Evolutionary conservation across 805 yeast genomes (phyloP).

Genomic region (Wickerhamiella brachini): DNA sequence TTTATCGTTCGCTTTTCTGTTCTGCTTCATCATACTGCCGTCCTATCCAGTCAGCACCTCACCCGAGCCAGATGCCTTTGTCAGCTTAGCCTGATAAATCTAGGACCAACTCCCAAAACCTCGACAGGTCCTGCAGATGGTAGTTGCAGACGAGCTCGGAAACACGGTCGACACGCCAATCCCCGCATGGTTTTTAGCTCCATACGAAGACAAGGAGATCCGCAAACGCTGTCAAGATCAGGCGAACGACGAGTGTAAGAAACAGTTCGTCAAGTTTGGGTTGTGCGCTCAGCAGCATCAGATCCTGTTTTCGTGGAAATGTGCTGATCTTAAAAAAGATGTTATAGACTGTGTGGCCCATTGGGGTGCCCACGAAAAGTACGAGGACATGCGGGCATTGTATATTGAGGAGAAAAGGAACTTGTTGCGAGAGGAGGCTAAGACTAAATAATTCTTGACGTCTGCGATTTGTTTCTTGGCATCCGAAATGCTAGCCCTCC

Average conservation of each 20-base stretch:
- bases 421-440: conserved; percentile 13
- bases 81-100: too few relatives aligned
- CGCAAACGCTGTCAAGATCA: conserved; percentile 23
- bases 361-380: conserved; percentile 24
- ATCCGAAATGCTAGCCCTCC: too few relatives aligned
- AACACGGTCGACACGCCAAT: conserved; percentile 15
- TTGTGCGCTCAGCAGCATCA: conserved; percentile 24
- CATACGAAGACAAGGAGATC: conserved; percentile 26
- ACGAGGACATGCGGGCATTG: conserved; percentile 18
- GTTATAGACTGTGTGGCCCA: conserved; percentile 24
- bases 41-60: too few relatives aligned
- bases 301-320: conserved; percentile 25
- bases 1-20: too few relatives aligned
- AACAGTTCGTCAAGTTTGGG: conserved; percentile 22
- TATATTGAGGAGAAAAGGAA: conserved; percentile 21
- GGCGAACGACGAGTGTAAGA: conserved; percentile 22
- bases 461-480: too few relatives aligned
- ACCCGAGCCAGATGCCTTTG: too few relatives aligned
- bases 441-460: background rate
- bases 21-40: too few relatives aligned
- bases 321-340: conserved; percentile 23
- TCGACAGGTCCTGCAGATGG: too few relatives aligned
- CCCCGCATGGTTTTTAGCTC: conserved; percentile 28
- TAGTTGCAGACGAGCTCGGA: conserved; percentile 3
- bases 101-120: too few relatives aligned